Evolutionary conservation across 129 eudicot species (phyloP).

Genomic region (Flaveria bidentis): DNA sequence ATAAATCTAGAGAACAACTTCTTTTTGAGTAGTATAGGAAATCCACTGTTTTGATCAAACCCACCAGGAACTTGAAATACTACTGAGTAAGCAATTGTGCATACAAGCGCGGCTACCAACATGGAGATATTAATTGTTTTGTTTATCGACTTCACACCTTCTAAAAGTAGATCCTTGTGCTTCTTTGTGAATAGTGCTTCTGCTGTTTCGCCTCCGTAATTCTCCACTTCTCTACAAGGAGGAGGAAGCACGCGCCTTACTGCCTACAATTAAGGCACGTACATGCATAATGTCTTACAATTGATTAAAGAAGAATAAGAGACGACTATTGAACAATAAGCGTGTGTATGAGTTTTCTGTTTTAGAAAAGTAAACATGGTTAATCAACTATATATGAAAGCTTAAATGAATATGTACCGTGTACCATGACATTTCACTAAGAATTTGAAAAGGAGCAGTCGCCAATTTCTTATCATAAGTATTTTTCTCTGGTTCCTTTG

Average conservation of each 20-base stretch:
- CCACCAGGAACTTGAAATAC: too few relatives aligned
- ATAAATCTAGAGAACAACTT: slow-evolving; percentile 17
- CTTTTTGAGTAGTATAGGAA: background rate
- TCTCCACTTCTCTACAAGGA: slow-evolving; percentile 16
- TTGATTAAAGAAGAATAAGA: too few relatives aligned
- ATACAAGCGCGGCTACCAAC: slow-evolving; percentile 5
- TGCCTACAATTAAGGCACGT: too few relatives aligned
- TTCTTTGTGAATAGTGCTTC: slow-evolving; percentile 22
- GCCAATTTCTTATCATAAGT: slow-evolving; percentile 10
- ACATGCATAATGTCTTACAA: too few relatives aligned
- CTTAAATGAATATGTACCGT: slow-evolving; percentile 31
- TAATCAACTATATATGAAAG: too few relatives aligned
- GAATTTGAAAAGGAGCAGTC: slow-evolving; percentile 39
- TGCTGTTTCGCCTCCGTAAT: slow-evolving; percentile 24
- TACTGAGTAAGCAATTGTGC: too few relatives aligned
- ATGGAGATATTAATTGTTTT: slow-evolving; percentile 30
- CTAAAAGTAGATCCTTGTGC: slow-evolving; percentile 24
- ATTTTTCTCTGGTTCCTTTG: slow-evolving; percentile 19
- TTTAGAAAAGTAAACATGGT: too few relatives aligned
- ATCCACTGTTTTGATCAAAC: slow-evolving; percentile 16
- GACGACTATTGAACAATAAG: too few relatives aligned
- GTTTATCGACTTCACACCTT: slow-evolving; percentile 35
- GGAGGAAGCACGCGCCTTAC: too few relatives aligned
- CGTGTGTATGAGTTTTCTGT: too few relatives aligned
- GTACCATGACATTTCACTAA: slow-evolving; percentile 38